Percentiles rank a stretch among this genome's conserved stretches.
phyloP scores from a whole-genome alignment of 2,329 filamentous ascomycete genomes.

The Blastomyces emzantsi region DNA sequence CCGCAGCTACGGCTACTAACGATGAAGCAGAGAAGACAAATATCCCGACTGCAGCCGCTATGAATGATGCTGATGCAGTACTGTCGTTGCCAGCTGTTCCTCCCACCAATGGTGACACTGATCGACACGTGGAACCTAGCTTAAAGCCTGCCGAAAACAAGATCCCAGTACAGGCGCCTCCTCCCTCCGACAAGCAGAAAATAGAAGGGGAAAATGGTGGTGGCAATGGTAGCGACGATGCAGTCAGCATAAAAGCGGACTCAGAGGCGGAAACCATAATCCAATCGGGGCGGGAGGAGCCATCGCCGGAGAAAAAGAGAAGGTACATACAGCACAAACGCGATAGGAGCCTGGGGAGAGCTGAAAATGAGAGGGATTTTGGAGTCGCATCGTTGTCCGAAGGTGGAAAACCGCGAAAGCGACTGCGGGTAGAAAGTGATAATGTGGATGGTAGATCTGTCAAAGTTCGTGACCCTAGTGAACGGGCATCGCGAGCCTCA shows the following conservation, averaged over 20 bases:
- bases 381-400: slow-evolving; percentile 18
- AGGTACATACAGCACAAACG: slow-evolving; percentile 34
- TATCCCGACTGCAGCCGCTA: slow-evolving; percentile 37
- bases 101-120: slow-evolving; percentile 14
- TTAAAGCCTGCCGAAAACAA: not conserved
- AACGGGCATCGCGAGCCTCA: slow-evolving; percentile 20
- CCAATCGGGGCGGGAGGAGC: slow-evolving; percentile 38
- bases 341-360: slow-evolving; percentile 10
- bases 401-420: slow-evolving; percentile 24
- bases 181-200: slow-evolving; percentile 4
- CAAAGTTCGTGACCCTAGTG: slow-evolving; percentile 20
- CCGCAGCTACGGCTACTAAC: slow-evolving; percentile 33
- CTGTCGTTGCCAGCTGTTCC: slow-evolving; percentile 32
- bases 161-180: not conserved
- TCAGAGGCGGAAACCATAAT: slow-evolving; percentile 44
- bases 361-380: slow-evolving; percentile 17
- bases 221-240: slow-evolving; percentile 22
- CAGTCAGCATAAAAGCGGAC: slow-evolving; percentile 34
- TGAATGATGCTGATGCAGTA: slow-evolving; percentile 40
- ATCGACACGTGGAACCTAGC: slow-evolving; percentile 8
- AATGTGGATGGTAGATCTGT: slow-evolving; percentile 19
- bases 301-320: slow-evolving; percentile 40
- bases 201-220: slow-evolving; percentile 5
- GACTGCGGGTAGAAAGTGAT: slow-evolving; percentile 25
- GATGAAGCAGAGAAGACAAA: slow-evolving; percentile 36